phyloP scores from a whole-genome alignment of 78 protist species.

The Dictyostelium firmibasis region DNA sequence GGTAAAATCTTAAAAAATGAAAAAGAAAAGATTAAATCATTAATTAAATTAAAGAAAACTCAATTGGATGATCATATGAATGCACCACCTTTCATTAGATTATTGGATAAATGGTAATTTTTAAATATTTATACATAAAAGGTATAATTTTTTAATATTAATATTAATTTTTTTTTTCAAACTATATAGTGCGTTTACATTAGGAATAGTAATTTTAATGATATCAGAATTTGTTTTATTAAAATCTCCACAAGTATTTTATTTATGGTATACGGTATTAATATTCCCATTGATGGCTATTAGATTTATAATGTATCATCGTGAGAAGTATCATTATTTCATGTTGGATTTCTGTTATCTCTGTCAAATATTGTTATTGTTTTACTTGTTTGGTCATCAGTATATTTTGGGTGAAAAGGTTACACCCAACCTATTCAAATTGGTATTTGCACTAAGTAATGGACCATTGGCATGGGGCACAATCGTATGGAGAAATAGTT shows the following conservation, averaged over 20 bases:
- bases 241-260: constrained; percentile 50
- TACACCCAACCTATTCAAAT: constrained; percentile 36
- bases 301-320: constrained; percentile 77
- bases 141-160: background rate
- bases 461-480: constrained; percentile 87
- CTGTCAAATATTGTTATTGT: constrained; percentile 55
- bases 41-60: constrained; percentile 52
- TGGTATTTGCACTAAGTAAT: constrained; percentile 70
- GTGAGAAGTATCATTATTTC: constrained; percentile 83
- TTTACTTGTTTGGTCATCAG: constrained; percentile 63
- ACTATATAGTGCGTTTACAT: constrained; percentile 54
- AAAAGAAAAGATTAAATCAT: constrained; percentile 54
- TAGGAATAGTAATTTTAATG: constrained; percentile 67
- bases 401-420: constrained; percentile 13
- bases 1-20: constrained; percentile 44
- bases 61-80: constrained; percentile 69
- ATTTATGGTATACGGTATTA: constrained; percentile 68
- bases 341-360: constrained; percentile 86
- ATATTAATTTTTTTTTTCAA: background rate
- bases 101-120: constrained; percentile 65
- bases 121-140: too few relatives aligned
- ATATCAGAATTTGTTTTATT: constrained; percentile 71
- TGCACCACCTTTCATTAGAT: constrained; percentile 80
- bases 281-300: constrained; percentile 71
- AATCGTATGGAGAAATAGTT: constrained; percentile 85